A percentile compares a stretch with the other conserved stretches of the same genome.
These are phyloP conservation scores for Penicillium brevicompactum DNA, from an alignment of 2,329 filamentous ascomycete genomes.

Conservation along the genomic window DNA sequence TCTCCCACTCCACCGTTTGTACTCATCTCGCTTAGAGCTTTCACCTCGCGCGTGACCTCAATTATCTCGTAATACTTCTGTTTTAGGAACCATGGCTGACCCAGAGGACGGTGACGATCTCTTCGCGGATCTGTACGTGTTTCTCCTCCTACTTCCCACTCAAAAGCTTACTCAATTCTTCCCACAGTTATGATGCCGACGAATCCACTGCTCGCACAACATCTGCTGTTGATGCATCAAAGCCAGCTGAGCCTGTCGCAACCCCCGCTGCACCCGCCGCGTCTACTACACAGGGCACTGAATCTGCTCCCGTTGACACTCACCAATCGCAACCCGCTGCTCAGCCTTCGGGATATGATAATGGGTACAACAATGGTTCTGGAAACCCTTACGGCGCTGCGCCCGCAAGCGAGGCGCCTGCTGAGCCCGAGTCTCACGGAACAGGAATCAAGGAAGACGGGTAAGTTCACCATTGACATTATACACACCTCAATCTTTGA, in stretches of 20 bases:
- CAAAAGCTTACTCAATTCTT: neutral
- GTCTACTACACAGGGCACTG: constrained; percentile 37
- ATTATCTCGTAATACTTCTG: neutral
- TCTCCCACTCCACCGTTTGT: neutral
- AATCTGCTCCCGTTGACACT: constrained; percentile 31
- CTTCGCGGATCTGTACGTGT: constrained; percentile 85
- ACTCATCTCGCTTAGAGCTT: neutral
- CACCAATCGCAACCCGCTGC: constrained; percentile 23
- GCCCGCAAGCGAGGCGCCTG: constrained; percentile 19
- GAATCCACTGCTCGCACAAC: constrained; percentile 49
- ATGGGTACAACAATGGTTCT: constrained; percentile 28
- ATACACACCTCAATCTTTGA: constrained; percentile 17
- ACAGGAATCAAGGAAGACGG: constrained; percentile 80
- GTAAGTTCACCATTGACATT: constrained; percentile 62
- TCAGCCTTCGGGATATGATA: constrained; percentile 26
- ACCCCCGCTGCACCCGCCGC: constrained; percentile 33
- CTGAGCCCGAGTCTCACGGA: constrained; percentile 39
- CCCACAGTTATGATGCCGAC: constrained; percentile 66
- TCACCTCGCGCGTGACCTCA: neutral
- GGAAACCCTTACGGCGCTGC: constrained; percentile 29
- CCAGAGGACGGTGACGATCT: constrained; percentile 88
- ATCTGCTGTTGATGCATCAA: constrained; percentile 40
- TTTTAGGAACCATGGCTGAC: constrained; percentile 67
- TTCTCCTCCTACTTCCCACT: neutral
- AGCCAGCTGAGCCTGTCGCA: constrained; percentile 35